Evolutionary conservation across 2,329 filamentous ascomycete genomes (phyloP).

Genomic region (Volutella citrinella): DNA sequence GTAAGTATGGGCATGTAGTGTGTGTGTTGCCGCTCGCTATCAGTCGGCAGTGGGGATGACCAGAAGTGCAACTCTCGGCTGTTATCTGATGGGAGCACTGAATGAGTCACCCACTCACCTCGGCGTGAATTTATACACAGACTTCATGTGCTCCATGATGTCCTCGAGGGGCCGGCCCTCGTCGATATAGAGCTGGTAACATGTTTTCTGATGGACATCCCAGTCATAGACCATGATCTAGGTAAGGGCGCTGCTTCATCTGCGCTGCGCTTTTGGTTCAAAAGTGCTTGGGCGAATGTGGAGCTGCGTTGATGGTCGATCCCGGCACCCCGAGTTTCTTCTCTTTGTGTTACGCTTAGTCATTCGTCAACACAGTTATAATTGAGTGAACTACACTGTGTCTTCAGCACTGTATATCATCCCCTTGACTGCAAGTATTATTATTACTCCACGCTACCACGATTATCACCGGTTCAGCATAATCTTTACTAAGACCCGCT

Average conservation of each 20-base stretch:
- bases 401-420: too few species aligned
- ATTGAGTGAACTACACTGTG: too few species aligned
- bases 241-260: slow-evolving; percentile 13
- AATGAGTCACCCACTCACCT: slow-evolving; percentile 63
- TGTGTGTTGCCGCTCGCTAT: not conserved
- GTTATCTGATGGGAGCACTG: too few species aligned
- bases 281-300: slow-evolving; percentile 21
- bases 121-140: slow-evolving; percentile 64
- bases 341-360: too few species aligned
- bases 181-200: slow-evolving; percentile 67
- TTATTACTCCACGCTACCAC: too few species aligned
- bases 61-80: too few species aligned
- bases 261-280: slow-evolving; percentile 23
- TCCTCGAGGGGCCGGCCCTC: slow-evolving; percentile 71
- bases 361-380: too few species aligned
- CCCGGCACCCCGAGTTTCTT: slow-evolving; percentile 19
- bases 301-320: slow-evolving; percentile 28
- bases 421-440: too few species aligned
- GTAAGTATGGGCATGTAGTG: slow-evolving; percentile 12
- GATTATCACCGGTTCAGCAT: too few species aligned
- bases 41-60: not conserved
- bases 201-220: slow-evolving; percentile 41
- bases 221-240: slow-evolving; percentile 46
- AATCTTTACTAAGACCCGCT: too few species aligned
- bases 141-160: slow-evolving; percentile 69